Evolutionary conservation across 208 protist genomes (phyloP).

Genomic region (Leishmania braziliensis): DNA sequence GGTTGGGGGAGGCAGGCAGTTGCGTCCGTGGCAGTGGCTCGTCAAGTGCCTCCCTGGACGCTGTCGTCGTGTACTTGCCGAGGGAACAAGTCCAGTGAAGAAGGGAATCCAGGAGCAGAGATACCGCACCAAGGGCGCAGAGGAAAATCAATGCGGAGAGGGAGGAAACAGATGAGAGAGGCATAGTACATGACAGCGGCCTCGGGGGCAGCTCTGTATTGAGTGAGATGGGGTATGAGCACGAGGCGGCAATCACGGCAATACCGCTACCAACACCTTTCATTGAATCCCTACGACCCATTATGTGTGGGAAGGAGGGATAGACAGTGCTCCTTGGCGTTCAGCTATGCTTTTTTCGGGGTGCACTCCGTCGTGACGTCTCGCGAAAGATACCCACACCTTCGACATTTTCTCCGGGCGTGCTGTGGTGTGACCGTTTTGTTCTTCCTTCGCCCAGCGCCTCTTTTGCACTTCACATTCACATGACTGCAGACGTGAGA

Average conservation of each 20-base stretch:
- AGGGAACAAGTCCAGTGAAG: background rate
- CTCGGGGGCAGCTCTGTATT: background rate
- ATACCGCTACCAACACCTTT: too few relatives aligned
- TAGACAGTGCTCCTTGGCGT: background rate
- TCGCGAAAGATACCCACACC: background rate
- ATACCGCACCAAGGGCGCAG: background rate
- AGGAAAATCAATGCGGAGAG: background rate
- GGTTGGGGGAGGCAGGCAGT: background rate
- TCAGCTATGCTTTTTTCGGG: background rate
- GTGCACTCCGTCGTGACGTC: background rate
- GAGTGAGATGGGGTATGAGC: background rate
- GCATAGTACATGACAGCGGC: background rate
- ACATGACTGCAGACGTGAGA: background rate
- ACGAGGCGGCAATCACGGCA: too few relatives aligned
- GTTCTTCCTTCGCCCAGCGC: background rate
- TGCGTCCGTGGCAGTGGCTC: background rate
- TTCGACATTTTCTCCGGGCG: background rate
- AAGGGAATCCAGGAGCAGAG: background rate
- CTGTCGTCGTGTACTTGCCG: background rate
- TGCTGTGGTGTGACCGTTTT: background rate
- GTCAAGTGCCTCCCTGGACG: background rate
- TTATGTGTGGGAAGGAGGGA: background rate
- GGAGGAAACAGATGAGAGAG: background rate
- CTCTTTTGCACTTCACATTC: background rate
- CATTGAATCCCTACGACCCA: too few relatives aligned